These are phyloP conservation scores for Phaeophleospora eucalypticola DNA, from an alignment of 2,329 filamentous ascomycete species.

Conservation along the genomic window DNA sequence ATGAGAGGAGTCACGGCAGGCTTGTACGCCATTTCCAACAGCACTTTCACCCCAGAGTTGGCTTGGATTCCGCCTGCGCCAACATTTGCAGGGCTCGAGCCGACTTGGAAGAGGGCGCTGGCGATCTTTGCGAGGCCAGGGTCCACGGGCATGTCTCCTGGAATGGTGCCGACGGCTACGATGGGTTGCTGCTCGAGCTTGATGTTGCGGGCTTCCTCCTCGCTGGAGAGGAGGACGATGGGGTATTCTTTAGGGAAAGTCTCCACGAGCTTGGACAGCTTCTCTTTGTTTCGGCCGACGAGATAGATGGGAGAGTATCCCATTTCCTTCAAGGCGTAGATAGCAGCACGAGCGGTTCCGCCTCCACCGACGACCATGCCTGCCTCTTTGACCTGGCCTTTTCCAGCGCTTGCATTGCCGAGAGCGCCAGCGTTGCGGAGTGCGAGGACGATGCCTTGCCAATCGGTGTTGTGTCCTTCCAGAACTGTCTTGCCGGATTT, in stretches of 20 bases:
- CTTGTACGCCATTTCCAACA: slow-evolving; percentile 97
- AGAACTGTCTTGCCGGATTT: slow-evolving; percentile 45
- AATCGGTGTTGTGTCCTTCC: slow-evolving; percentile 91
- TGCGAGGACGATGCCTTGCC: slow-evolving; percentile 82
- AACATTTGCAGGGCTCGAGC: slow-evolving; percentile 38
- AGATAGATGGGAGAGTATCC: slow-evolving; percentile 84
- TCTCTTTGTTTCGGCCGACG: slow-evolving; percentile 68
- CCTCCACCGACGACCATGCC: slow-evolving; percentile 86
- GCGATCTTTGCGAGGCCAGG: slow-evolving; percentile 63
- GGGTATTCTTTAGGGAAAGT: slow-evolving; percentile 73
- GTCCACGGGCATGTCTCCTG: slow-evolving; percentile 81
- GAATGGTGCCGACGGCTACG: slow-evolving; percentile 85
- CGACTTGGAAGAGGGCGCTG: slow-evolving; percentile 49
- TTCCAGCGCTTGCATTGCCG: slow-evolving; percentile 21
- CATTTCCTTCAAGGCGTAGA: slow-evolving; percentile 81
- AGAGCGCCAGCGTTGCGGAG: slow-evolving; percentile 65
- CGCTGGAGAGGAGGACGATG: slow-evolving; percentile 58
- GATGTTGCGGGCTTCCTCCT: slow-evolving; percentile 49
- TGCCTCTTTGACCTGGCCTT: slow-evolving; percentile 41
- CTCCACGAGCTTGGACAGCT: slow-evolving; percentile 62
- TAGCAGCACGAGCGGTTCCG: slow-evolving; percentile 84
- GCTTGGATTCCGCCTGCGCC: slow-evolving; percentile 27
- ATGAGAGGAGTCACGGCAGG: slow-evolving; percentile 79
- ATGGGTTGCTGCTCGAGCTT: slow-evolving; percentile 49
- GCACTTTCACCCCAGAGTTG: slow-evolving; percentile 50